Evolutionary conservation across 2,329 filamentous ascomycete genomes (phyloP).

Genomic region (Penicillium sp.): DNA sequence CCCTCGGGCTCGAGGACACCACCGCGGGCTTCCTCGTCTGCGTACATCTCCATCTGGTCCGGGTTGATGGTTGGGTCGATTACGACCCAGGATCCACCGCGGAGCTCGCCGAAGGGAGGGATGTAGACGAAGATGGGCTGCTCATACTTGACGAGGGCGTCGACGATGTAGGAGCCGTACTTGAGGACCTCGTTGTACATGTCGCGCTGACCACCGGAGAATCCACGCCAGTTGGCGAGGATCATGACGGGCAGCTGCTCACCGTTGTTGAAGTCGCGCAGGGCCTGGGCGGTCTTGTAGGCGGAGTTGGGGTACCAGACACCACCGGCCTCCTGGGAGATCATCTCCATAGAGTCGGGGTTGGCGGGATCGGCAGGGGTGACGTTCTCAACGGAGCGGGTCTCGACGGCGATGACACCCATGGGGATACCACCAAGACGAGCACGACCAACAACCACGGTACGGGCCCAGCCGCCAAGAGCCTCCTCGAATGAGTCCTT

Average conservation of each 20-base stretch:
- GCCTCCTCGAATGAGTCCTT: constrained; percentile 96
- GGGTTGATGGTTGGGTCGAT: constrained; percentile 98
- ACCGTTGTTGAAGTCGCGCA: constrained; percentile 98
- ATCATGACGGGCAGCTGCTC: constrained; percentile 99
- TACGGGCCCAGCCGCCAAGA: constrained; percentile 95
- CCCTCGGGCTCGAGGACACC: constrained; percentile 98
- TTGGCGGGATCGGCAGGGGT: constrained; percentile 97
- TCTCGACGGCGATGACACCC: constrained; percentile 97
- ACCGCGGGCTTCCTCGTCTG: constrained; percentile 89
- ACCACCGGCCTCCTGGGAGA: constrained; percentile 92
- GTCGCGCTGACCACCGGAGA: constrained; percentile 98
- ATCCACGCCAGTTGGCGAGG: constrained; percentile 99
- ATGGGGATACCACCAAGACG: constrained; percentile 96
- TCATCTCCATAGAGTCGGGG: constrained; percentile 96
- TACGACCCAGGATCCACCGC: constrained; percentile 99
- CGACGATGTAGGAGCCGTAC: constrained; percentile 98
- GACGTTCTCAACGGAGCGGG: constrained; percentile 93
- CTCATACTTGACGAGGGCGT: constrained; percentile 96
- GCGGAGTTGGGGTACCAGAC: constrained; percentile 99
- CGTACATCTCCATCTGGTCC: constrained; percentile 98
- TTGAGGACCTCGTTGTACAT: constrained; percentile 99
- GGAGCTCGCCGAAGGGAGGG: constrained; percentile 91
- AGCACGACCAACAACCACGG: constrained; percentile 94
- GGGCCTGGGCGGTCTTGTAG: constrained; percentile 98
- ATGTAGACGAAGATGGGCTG: constrained; percentile 99